Percentiles rank a stretch among this genome's conserved stretches.
These are phyloP conservation scores for Diaporthe humulicola DNA, from an alignment of 2,329 filamentous ascomycete genomes.

Conservation along the genomic window DNA sequence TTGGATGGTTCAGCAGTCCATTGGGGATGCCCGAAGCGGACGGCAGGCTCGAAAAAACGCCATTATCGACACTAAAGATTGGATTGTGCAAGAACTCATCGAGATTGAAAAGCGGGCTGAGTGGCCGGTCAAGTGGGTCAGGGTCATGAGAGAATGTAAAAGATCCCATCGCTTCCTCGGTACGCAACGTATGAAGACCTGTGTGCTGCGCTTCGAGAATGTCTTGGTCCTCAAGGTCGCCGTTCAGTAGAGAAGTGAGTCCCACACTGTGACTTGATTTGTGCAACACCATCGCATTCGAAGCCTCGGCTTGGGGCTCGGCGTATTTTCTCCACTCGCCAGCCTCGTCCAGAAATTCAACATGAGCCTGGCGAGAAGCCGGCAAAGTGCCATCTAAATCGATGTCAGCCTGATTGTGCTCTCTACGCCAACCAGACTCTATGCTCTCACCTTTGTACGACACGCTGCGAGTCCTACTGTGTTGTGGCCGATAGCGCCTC, in stretches of 20 bases:
- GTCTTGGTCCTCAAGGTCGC: neutral
- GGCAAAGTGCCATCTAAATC: neutral
- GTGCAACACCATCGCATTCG: neutral
- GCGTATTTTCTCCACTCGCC: neutral
- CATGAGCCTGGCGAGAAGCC: neutral
- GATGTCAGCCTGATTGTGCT: neutral
- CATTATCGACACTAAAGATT: neutral
- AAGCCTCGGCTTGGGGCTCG: fast-evolving
- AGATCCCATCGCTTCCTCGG: fast-evolving
- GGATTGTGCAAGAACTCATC: neutral
- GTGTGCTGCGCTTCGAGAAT: no score
- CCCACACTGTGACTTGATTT: neutral
- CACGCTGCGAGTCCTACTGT: fast-evolving
- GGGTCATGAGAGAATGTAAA: fast-evolving
- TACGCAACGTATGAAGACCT: no score
- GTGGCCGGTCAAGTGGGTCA: fast-evolving
- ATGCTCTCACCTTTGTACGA: neutral
- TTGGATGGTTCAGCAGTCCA: fast-evolving
- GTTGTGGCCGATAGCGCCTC: neutral
- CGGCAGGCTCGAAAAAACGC: neutral
- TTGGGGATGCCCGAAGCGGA: neutral
- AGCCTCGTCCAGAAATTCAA: neutral
- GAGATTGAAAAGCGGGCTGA: neutral
- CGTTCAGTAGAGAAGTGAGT: neutral
- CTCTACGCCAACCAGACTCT: fast-evolving